Percentiles rank a stretch among this genome's conserved stretches.
phyloP scores from a whole-genome alignment of 1,284 basidiomycete genomes.

The Apiotrichum veenhuisii region DNA sequence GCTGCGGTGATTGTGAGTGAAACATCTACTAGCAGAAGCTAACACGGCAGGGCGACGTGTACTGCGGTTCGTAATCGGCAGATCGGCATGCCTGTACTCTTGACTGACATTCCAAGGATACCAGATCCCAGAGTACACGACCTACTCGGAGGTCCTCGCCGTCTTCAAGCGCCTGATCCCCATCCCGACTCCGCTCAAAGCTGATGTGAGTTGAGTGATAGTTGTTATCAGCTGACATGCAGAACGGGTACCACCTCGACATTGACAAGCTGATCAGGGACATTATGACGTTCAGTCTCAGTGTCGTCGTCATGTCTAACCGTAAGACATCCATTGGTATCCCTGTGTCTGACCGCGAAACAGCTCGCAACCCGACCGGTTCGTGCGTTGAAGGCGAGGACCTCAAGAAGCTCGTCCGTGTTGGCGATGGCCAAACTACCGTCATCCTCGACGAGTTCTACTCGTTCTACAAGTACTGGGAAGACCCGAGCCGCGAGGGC shows the following conservation, averaged over 20 bases:
- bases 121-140: slow-evolving; percentile 43
- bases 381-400: slow-evolving; percentile 71
- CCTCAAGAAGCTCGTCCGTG: slow-evolving; percentile 69
- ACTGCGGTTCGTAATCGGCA: slow-evolving; percentile 23
- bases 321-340: no score
- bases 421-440: slow-evolving; percentile 62
- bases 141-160: slow-evolving; percentile 64
- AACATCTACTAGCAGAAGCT: background rate
- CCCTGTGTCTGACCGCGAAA: no score
- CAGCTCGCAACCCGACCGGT: slow-evolving; percentile 61
- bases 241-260: slow-evolving; percentile 66
- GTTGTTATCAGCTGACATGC: background rate
- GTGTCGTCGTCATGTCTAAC: slow-evolving; percentile 83
- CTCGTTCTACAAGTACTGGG: slow-evolving; percentile 70
- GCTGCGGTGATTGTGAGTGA: slow-evolving; percentile 66
- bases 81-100: background rate
- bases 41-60: slow-evolving; percentile 32
- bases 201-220: slow-evolving; percentile 10
- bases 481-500: slow-evolving; percentile 68
- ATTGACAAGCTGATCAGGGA: slow-evolving; percentile 52
- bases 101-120: slow-evolving; percentile 25
- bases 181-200: slow-evolving; percentile 63
- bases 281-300: slow-evolving; percentile 58
- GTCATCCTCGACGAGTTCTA: slow-evolving; percentile 80
- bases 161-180: slow-evolving; percentile 86